Conservation (phyloP, 192 early-diverging fungal species). For the Diversispora eburnea region DNA sequence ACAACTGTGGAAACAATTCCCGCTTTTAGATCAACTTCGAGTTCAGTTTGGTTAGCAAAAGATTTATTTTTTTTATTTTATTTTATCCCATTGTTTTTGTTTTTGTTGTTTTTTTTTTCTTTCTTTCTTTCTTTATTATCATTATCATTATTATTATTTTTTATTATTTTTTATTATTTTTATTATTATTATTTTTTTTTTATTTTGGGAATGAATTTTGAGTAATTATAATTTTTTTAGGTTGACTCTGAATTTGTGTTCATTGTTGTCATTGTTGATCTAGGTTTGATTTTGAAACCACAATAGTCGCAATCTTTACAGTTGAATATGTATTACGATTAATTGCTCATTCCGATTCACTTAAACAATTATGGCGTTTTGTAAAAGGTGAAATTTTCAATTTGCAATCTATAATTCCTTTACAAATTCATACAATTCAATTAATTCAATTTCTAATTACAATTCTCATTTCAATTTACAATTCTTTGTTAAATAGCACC, state of each 20-base stretch:
- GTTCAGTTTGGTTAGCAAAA: constrained; percentile 47
- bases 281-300: constrained; percentile 66
- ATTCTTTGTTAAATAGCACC: constrained; percentile 39
- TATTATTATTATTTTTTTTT: no score
- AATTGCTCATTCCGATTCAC: constrained; percentile 67
- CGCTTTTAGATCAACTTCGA: constrained; percentile 56
- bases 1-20: constrained; percentile 82
- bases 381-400: constrained; percentile 42
- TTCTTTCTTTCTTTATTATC: neutral
- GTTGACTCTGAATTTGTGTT: neutral
- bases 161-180: no score
- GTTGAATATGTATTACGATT: constrained; percentile 67
- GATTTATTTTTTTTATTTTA: constrained; percentile 16
- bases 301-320: constrained; percentile 71
- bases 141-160: no score
- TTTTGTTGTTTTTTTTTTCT: neutral
- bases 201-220: no score
- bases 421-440: neutral
- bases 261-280: neutral
- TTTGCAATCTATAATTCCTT: neutral
- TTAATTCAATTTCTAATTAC: no score
- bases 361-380: constrained; percentile 56
- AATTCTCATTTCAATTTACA: neutral
- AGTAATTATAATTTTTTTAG: no score
- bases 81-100: constrained; percentile 24